Percentiles rank a stretch among this genome's conserved stretches.
Evolutionary conservation across 2,329 filamentous ascomycete genomes (phyloP).

Genomic region (Exophiala spinifera): DNA sequence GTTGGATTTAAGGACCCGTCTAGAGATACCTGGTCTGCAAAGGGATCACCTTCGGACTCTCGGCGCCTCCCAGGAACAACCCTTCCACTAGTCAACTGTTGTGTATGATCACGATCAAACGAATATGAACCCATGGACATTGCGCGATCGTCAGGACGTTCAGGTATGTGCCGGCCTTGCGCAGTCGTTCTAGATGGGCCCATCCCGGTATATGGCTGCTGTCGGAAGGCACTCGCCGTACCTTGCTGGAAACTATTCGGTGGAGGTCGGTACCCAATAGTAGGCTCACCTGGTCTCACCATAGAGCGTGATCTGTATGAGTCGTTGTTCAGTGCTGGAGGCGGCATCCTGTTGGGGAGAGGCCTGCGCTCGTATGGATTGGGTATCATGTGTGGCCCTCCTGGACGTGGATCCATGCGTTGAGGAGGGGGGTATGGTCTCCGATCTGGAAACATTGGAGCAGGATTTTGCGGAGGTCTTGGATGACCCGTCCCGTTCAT

Average conservation of each 20-base stretch:
- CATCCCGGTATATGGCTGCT: conserved; percentile 65
- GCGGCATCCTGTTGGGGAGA: conserved; percentile 55
- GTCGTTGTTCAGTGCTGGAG: conserved; percentile 77
- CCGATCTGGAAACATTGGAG: conserved; percentile 61
- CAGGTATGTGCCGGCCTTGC: conserved; percentile 85
- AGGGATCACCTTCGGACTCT: conserved; percentile 50
- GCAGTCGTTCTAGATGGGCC: conserved; percentile 71
- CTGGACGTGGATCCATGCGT: conserved; percentile 62
- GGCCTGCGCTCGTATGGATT: conserved; percentile 59
- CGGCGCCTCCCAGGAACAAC: conserved; percentile 76
- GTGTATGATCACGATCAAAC: conserved; percentile 68
- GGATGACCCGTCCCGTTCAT: conserved; percentile 20
- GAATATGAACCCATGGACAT: conserved; percentile 93
- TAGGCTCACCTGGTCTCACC: conserved; percentile 71
- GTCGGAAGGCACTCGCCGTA: conserved; percentile 72
- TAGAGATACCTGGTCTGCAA: conserved; percentile 23
- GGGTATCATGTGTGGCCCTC: conserved; percentile 34
- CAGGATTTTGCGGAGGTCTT: conserved; percentile 51
- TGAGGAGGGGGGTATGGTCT: conserved; percentile 71
- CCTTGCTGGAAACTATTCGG: conserved; percentile 62
- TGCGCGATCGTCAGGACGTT: conserved; percentile 84
- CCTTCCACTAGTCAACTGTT: conserved; percentile 82
- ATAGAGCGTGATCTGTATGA: conserved; percentile 90
- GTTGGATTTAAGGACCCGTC: conserved; percentile 25
- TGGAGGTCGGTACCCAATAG: conserved; percentile 59